Base-by-base conservation (phyloP, 2,329 filamentous ascomycete genomes). In the Botrytis squamosa region DNA sequence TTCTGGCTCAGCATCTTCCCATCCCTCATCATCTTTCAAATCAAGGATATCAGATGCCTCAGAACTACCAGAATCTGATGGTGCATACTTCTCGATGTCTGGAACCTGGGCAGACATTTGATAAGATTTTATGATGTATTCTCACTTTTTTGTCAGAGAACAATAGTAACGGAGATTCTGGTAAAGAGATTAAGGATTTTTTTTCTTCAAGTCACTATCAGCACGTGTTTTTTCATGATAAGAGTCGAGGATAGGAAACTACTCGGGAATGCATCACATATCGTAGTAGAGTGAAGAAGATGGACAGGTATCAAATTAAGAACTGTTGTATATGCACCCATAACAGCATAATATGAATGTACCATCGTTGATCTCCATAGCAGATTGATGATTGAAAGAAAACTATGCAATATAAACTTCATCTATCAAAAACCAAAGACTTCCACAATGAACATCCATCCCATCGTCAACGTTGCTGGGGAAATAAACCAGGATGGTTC, bases 1-100 rank as follows among this genome's bases (percentile, higher is more conserved):
- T 73, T 93, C 91, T 8, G 86, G 85, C 78, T 92, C 91, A 49
- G 86, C 82, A 81, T 88, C 87, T 80, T 88, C 84, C 87, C 87
- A 88, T 44, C 85, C 86, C 76, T 87, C 86, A 74, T 87, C 86
- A 60, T 82, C 78, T 59, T 78, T 80, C 59, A 81, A 76, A 73
- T 83, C 80, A 67, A 84, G 83, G 63, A 84, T 79, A 80, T 86
- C 84, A n/a, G 80, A 81, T 66, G 78, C 77, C 75, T 81, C 80
- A 62, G 83, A 85, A 70, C 83, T 82, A 60, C 82, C 82, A 59
- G 84, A 84, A 67, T 72, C 71, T 46, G 75, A 75, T 38, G 77
- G 70, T 29, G 76, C 72, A 68, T 76, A 74, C 44, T 76, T 77
- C 42, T 77, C 74, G 44, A 67, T 73, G 29, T 49, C 70, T 22